A percentile compares a stretch with the other conserved stretches of the same genome.
Evolutionary conservation across 2,329 filamentous ascomycete genomes (phyloP).

Genomic region (Coniella vitis): DNA sequence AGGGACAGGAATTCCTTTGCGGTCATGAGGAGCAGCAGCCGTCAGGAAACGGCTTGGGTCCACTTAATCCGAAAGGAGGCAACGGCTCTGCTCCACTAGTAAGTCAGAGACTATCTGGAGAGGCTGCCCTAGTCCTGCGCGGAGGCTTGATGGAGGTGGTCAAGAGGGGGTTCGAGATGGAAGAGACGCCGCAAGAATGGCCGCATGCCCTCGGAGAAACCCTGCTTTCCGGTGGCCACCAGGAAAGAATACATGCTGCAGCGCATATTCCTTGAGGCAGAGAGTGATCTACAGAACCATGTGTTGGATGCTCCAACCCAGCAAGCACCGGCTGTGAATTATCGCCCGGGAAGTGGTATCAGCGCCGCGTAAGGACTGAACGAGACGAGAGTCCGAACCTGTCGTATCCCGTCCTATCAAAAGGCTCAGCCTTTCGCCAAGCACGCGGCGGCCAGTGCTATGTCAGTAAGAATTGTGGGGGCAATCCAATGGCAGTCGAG

Average conservation of each 20-base stretch:
- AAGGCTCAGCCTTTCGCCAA: constrained; percentile 15
- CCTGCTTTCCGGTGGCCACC: too few relatives aligned
- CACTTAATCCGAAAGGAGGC: neutral
- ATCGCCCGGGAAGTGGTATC: too few relatives aligned
- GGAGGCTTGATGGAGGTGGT: neutral
- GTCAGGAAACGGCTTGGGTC: neutral
- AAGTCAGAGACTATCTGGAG: constrained; percentile 2
- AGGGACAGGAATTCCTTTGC: too few relatives aligned
- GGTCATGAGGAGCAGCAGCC: too few relatives aligned
- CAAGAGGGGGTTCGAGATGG: neutral
- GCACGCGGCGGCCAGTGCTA: constrained; percentile 1
- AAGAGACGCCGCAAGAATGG: neutral
- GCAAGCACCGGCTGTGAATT: too few relatives aligned
- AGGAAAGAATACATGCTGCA: too few relatives aligned
- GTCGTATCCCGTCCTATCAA: constrained; percentile 17
- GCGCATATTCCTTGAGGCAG: too few relatives aligned
- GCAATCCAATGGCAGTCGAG: neutral
- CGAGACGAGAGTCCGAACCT: neutral
- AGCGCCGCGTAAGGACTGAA: neutral
- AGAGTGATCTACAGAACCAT: too few relatives aligned
- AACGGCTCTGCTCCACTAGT: neutral
- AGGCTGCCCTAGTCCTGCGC: constrained; percentile 1
- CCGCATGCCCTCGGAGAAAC: neutral
- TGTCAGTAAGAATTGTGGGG: constrained; percentile 7
- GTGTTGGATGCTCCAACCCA: too few relatives aligned